Evolutionary conservation across 2,329 filamentous ascomycete genomes (phyloP).

Genomic region (Colletotrichum tropicicola): DNA sequence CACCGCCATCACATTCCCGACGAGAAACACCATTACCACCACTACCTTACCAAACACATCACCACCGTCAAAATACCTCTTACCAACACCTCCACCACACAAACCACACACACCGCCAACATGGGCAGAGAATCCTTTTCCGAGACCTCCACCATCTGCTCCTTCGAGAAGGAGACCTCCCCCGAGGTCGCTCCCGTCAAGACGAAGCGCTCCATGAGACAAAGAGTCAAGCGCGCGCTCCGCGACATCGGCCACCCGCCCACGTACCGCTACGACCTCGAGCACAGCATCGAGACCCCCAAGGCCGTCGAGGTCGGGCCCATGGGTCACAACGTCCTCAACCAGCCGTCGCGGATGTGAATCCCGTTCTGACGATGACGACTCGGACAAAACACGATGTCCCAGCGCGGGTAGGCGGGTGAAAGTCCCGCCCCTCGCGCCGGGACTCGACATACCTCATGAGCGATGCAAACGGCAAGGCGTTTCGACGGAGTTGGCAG

Average conservation of each 20-base stretch:
- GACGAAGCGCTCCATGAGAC: slow-evolving; percentile 16
- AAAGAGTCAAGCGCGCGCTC: slow-evolving; percentile 19
- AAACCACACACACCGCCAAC: background rate
- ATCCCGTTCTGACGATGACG: background rate
- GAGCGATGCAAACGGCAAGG: slow-evolving; percentile 4
- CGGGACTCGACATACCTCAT: background rate
- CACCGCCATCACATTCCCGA: background rate
- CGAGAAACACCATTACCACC: too few relatives aligned
- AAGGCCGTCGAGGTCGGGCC: slow-evolving; percentile 14
- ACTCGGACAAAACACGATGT: too few relatives aligned
- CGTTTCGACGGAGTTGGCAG: slow-evolving; percentile 2
- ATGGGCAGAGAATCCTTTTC: slow-evolving; percentile 22
- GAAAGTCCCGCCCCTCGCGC: background rate
- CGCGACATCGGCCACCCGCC: slow-evolving; percentile 23
- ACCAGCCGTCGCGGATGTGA: slow-evolving; percentile 21
- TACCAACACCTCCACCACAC: background rate
- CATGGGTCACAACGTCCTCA: slow-evolving; percentile 21
- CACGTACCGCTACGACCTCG: slow-evolving; percentile 25
- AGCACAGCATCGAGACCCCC: slow-evolving; percentile 15
- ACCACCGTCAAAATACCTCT: background rate
- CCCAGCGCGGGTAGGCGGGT: too few relatives aligned
- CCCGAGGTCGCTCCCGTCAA: background rate
- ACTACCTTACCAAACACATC: background rate
- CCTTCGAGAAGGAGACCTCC: slow-evolving; percentile 14
- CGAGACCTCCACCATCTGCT: slow-evolving; percentile 26